Conservation (phyloP, 331 rosid species). For the Quercus tomentella region DNA sequence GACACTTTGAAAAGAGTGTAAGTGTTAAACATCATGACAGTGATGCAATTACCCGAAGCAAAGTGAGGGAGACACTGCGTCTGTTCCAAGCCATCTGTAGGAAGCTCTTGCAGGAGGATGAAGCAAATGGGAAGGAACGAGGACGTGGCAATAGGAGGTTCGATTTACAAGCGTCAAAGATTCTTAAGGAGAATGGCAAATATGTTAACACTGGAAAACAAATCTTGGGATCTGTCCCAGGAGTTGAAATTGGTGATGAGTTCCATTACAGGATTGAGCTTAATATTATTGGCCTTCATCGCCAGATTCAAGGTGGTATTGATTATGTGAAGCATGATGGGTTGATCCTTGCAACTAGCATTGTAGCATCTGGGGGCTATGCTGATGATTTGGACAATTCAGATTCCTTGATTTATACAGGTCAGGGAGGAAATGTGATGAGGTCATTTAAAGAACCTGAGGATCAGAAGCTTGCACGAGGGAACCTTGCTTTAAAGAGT, state of each 20-base stretch:
- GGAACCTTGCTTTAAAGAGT: slow-evolving; percentile 84
- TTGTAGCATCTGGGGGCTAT: slow-evolving; percentile 85
- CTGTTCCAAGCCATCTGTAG: slow-evolving; percentile 65
- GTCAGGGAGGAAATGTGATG: slow-evolving; percentile 84
- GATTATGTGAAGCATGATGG: slow-evolving; percentile 53
- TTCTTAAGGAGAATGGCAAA: slow-evolving; percentile 55
- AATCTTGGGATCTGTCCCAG: slow-evolving; percentile 67
- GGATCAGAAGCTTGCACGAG: slow-evolving; percentile 89
- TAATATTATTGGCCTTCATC: slow-evolving; percentile 73
- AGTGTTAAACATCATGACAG: slow-evolving; percentile 20
- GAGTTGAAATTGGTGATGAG: slow-evolving; percentile 90
- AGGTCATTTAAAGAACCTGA: slow-evolving; percentile 58
- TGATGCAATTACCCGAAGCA: slow-evolving; percentile 42
- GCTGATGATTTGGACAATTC: slow-evolving; percentile 63
- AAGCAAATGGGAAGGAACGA: slow-evolving; percentile 44
- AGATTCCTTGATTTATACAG: slow-evolving; percentile 65
- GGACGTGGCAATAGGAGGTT: slow-evolving; percentile 37
- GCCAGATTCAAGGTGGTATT: slow-evolving; percentile 71
- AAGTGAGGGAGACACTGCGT: slow-evolving; percentile 68
- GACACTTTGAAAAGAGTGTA: slow-evolving; percentile 38
- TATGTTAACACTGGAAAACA: slow-evolving; percentile 56
- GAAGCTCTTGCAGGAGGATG: slow-evolving; percentile 71
- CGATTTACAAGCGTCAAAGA: slow-evolving; percentile 52
- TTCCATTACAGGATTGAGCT: slow-evolving; percentile 83
- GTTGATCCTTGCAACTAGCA: slow-evolving; percentile 67